phyloP scores from a whole-genome alignment of 345 rosid species.

The Brassica incana region DNA sequence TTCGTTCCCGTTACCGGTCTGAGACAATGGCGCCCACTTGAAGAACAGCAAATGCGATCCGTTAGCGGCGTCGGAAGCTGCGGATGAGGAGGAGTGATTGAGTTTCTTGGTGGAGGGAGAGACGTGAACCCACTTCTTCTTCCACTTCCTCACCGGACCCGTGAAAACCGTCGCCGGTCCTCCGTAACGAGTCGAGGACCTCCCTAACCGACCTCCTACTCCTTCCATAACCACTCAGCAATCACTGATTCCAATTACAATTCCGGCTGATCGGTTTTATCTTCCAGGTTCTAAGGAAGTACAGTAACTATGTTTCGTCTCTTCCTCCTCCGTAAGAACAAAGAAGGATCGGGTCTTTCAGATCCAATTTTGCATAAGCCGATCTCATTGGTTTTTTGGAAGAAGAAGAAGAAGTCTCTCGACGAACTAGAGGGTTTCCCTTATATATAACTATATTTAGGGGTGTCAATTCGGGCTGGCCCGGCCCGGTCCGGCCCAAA shows the following conservation, averaged over 20 bases:
- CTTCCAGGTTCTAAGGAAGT: no score
- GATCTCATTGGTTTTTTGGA: neutral
- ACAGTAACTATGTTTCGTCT: no score
- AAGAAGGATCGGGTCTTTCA: no score
- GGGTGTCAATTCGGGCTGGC: no score
- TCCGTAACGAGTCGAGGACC: constrained; percentile 97
- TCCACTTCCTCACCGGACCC: constrained; percentile 97
- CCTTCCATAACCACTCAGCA: constrained; percentile 69
- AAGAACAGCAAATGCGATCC: constrained; percentile 72
- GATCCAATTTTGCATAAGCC: neutral
- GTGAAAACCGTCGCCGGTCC: constrained; percentile 96
- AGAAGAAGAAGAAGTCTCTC: neutral
- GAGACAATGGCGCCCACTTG: constrained; percentile 84
- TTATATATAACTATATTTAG: no score
- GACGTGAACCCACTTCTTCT: constrained; percentile 93
- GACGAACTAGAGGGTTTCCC: neutral
- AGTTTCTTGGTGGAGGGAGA: constrained; percentile 51
- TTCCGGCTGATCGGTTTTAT: no score
- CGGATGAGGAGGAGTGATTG: constrained; percentile 25
- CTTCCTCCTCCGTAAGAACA: no score
- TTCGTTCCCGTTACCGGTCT: constrained; percentile 30
- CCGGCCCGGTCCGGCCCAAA: no score
- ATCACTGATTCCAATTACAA: constrained; percentile 14
- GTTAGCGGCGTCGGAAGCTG: constrained; percentile 46
- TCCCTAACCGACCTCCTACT: constrained; percentile 96